phyloP scores from a whole-genome alignment of 192 early-diverging fungal species.

The Dissophora ornata region DNA sequence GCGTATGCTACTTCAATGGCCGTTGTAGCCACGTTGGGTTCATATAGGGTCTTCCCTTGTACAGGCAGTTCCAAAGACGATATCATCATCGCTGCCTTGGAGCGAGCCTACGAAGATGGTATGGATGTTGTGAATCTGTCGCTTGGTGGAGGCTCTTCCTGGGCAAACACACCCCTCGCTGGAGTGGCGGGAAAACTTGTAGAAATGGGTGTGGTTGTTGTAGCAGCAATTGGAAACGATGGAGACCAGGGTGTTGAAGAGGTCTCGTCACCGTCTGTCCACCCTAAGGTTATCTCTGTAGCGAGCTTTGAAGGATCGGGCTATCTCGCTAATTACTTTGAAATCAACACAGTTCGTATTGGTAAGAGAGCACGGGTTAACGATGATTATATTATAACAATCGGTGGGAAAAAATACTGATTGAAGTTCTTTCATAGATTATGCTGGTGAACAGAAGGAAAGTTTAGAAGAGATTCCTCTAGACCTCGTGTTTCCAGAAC shows the following conservation, averaged over 20 bases:
- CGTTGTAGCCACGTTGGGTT: conserved; percentile 67
- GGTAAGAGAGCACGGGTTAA: conserved; percentile 6
- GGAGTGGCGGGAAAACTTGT: conserved; percentile 65
- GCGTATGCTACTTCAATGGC: too few relatives aligned
- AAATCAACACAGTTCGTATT: conserved; percentile 27
- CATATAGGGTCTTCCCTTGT: conserved; percentile 88
- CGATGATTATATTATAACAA: too few relatives aligned
- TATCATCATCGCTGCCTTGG: conserved; percentile 80
- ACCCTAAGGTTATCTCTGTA: conserved; percentile 65
- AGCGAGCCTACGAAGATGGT: conserved; percentile 72
- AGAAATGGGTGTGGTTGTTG: conserved; percentile 57
- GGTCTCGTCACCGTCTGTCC: conserved; percentile 68
- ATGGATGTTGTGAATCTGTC: conserved; percentile 89
- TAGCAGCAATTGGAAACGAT: conserved; percentile 74
- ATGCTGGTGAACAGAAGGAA: conserved; percentile 43
- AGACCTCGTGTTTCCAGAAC: conserved; percentile 56
- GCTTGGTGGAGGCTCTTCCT: conserved; percentile 75
- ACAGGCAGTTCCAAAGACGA: conserved; percentile 72
- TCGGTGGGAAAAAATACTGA: too few relatives aligned
- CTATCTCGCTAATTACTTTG: conserved; percentile 49
- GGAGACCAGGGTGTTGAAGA: conserved; percentile 70
- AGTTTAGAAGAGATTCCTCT: conserved; percentile 30
- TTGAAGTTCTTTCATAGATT: conserved; percentile 7
- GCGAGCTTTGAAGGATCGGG: conserved; percentile 64
- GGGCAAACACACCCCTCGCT: conserved; percentile 68